Conservation (phyloP, 139 green algal genomes). For the Picochlorum sp. region DNA sequence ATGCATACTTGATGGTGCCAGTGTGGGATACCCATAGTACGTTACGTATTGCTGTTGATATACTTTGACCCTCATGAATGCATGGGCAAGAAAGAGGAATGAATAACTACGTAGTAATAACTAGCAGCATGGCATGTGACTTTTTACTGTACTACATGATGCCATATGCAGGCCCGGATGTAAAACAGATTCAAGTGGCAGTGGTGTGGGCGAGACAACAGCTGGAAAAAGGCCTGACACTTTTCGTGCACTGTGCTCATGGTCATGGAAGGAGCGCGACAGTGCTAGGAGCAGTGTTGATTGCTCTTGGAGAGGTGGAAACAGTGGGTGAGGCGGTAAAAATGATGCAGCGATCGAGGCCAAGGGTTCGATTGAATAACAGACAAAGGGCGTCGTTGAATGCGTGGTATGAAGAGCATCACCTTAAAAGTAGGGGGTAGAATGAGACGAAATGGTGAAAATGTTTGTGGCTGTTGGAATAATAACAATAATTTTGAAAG, state of each 20-base stretch:
- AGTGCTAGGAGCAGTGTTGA: slow-evolving; percentile 37
- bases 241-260: slow-evolving; percentile 58
- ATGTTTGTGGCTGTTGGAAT: too few species aligned
- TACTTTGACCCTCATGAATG: too few species aligned
- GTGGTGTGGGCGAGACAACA: slow-evolving; percentile 40
- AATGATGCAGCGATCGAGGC: slow-evolving; percentile 12
- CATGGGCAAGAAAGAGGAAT: too few species aligned
- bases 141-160: slow-evolving; percentile 7
- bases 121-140: background rate
- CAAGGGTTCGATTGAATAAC: slow-evolving; percentile 30
- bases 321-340: slow-evolving; percentile 1
- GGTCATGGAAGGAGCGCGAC: slow-evolving; percentile 41
- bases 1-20: slow-evolving; percentile 38
- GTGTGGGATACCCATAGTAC: slow-evolving; percentile 51
- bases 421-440: background rate
- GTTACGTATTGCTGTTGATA: too few species aligned
- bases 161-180: slow-evolving; percentile 29
- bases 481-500: too few species aligned
- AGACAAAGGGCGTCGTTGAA: slow-evolving; percentile 19
- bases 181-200: slow-evolving; percentile 29
- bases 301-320: slow-evolving; percentile 13
- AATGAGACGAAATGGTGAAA: too few species aligned
- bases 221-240: slow-evolving; percentile 4
- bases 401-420: slow-evolving; percentile 9
- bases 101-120: too few species aligned